Evolutionary conservation across 1,284 basidiomycete genomes (phyloP).

Genomic region (Boletus chippewaensis): DNA sequence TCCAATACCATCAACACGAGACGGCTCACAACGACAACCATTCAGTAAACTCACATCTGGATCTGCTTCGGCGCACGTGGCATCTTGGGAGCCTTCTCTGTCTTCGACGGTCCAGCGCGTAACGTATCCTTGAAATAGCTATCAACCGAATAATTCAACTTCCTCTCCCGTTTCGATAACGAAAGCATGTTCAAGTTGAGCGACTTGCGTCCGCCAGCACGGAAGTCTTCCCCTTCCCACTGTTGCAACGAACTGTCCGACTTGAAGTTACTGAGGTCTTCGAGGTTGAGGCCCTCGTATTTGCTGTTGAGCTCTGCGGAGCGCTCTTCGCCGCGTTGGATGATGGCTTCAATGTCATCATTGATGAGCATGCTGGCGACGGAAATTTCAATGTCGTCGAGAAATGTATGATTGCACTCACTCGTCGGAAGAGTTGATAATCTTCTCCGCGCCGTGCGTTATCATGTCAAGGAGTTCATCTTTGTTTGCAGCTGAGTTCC

Average conservation of each 20-base stretch:
- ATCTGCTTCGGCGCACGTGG: slow-evolving; percentile 90
- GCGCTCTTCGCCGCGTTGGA: slow-evolving; percentile 85
- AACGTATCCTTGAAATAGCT: slow-evolving; percentile 92
- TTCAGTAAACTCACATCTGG: slow-evolving; percentile 50
- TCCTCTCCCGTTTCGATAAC: slow-evolving; percentile 92
- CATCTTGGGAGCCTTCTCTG: slow-evolving; percentile 78
- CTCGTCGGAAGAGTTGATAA: slow-evolving; percentile 76
- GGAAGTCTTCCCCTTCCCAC: slow-evolving; percentile 97
- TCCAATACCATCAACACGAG: not conserved
- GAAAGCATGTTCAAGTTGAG: slow-evolving; percentile 82
- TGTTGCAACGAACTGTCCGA: slow-evolving; percentile 84
- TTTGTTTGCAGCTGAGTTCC: slow-evolving; percentile 73
- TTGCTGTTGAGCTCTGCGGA: slow-evolving; percentile 88
- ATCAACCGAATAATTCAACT: slow-evolving; percentile 93
- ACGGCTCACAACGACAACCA: not conserved
- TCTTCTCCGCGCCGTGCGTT: slow-evolving; percentile 94
- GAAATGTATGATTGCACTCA: slow-evolving; percentile 31
- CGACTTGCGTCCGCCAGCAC: slow-evolving; percentile 59
- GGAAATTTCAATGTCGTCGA: not conserved
- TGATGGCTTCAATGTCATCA: slow-evolving; percentile 94
- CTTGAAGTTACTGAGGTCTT: slow-evolving; percentile 97
- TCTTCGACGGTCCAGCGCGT: slow-evolving; percentile 70
- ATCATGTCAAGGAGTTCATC: slow-evolving; percentile 99
- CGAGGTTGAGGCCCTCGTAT: slow-evolving; percentile 85
- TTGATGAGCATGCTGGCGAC: slow-evolving; percentile 66